These are phyloP conservation scores for Paulownia fortunei DNA, from an alignment of 257 asterid species.

Conservation along the genomic window DNA sequence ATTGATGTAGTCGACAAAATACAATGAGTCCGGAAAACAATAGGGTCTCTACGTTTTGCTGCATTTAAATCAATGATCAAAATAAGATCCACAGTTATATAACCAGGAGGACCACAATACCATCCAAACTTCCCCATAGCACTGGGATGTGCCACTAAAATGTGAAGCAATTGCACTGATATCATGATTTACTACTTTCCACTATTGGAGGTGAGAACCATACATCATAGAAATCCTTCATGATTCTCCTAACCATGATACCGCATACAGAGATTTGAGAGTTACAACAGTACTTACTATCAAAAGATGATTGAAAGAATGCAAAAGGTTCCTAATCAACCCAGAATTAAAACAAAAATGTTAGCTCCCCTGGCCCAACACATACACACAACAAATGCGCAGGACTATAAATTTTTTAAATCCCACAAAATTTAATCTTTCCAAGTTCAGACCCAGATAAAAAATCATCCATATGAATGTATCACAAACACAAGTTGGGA, in stretches of 20 bases:
- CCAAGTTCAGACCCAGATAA: too few species aligned
- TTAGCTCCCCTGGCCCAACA: too few species aligned
- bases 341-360: too few species aligned
- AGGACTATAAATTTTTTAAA: conserved; percentile 13
- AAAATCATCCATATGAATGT: too few species aligned
- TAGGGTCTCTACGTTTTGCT: conserved; percentile 61
- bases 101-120: neutral
- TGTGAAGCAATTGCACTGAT: neutral
- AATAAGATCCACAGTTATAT: conserved; percentile 10
- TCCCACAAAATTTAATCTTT: conserved; percentile 25
- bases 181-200: neutral
- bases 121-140: neutral
- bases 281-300: neutral
- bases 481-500: too few species aligned
- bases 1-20: conserved; percentile 57
- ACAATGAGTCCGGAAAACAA: conserved; percentile 55
- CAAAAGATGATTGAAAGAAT: neutral
- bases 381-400: neutral
- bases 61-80: conserved; percentile 40
- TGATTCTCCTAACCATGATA: neutral
- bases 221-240: neutral
- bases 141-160: conserved; percentile 5
- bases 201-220: neutral
- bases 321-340: neutral
- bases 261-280: too few species aligned